Evolutionary conservation across 371 early-diverging fungal genomes (phyloP).

Genomic region (Ordospora colligata): DNA sequence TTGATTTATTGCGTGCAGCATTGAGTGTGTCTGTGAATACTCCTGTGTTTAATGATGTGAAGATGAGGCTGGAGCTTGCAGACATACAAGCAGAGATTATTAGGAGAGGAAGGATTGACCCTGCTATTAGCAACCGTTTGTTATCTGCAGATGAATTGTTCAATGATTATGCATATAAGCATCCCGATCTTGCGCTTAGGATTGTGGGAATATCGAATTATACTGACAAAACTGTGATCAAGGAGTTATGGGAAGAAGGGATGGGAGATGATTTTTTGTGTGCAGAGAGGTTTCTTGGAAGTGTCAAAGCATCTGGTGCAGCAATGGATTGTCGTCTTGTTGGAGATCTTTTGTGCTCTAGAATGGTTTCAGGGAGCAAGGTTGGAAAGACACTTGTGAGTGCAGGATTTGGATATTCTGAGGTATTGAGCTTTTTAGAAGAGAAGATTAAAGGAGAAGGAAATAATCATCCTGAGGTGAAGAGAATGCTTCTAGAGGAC

Average conservation of each 20-base stretch:
- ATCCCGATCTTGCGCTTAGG: constrained; percentile 38
- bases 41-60: background rate
- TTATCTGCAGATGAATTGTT: constrained; percentile 43
- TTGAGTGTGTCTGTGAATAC: constrained; percentile 26
- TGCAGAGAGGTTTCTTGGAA: background rate
- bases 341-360: constrained; percentile 17
- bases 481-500: constrained; percentile 11
- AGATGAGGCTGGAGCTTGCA: constrained; percentile 13
- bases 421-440: constrained; percentile 16
- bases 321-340: constrained; percentile 21
- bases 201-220: constrained; percentile 36
- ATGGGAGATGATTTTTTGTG: constrained; percentile 6
- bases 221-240: constrained; percentile 29
- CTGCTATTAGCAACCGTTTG: constrained; percentile 12
- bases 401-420: constrained; percentile 16
- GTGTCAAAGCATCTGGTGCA: background rate
- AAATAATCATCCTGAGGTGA: constrained; percentile 4
- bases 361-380: background rate
- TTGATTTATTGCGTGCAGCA: constrained; percentile 34
- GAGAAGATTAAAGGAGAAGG: constrained; percentile 21
- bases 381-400: background rate
- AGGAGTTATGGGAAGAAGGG: constrained; percentile 13
- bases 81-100: constrained; percentile 44
- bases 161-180: constrained; percentile 51
- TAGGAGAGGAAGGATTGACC: constrained; percentile 16